Evolutionary conservation across 2,329 filamentous ascomycete genomes (phyloP), one percentile per base, ranked within the genome.

Genomic region (Phaeosphaeriaceae sp.): DNA sequence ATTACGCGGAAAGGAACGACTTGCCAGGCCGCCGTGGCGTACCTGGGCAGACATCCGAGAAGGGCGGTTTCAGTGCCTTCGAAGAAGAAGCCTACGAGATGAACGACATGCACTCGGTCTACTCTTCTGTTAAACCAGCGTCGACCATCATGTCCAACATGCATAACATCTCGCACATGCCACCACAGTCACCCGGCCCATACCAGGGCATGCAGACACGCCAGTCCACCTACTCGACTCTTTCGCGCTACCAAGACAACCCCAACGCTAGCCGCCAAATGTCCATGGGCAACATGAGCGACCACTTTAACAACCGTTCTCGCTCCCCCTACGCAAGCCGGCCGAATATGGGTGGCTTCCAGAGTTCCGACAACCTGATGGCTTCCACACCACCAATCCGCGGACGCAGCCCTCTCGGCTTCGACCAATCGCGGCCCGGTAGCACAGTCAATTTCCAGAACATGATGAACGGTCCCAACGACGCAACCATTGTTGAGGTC

Each of bases 41-140:
- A 48, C 67, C 67, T 40, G 73, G 71, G n/a, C 71, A 76, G 48
- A 52, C 60, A 5, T 78, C 78, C 27, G 90, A 91, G 78, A 91
- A 92, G 80, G 73, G 70, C 48, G 71, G 69, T 5, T 84, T 87
- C 22, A 86, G 84, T 46, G 81, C 81, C 1, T 93, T 92, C 69
- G 86, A 89, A 42, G 91, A 94, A 61, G 88, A 90, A 62, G 82
- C 80, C n/a, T 96, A 93, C 72, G 95, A 99, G 79, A 93, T 98
- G 90, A 96, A 99, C 75, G 95, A 99, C 77, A 96, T 98, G 85
- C 93, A 92, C 76, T 97, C 93, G 0, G 89, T 96, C 58, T 98
- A 98, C 82, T 97, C 93, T 5, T 96, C 93, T 0, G 91, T 93
- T 59, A 89, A 94, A 85, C 82, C 93, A 77, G 85, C 92, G 4